Evolutionary conservation across 305 asterid genomes (phyloP), one percentile per base, ranked within the genome.

Genomic region (Fraxinus sp.): DNA sequence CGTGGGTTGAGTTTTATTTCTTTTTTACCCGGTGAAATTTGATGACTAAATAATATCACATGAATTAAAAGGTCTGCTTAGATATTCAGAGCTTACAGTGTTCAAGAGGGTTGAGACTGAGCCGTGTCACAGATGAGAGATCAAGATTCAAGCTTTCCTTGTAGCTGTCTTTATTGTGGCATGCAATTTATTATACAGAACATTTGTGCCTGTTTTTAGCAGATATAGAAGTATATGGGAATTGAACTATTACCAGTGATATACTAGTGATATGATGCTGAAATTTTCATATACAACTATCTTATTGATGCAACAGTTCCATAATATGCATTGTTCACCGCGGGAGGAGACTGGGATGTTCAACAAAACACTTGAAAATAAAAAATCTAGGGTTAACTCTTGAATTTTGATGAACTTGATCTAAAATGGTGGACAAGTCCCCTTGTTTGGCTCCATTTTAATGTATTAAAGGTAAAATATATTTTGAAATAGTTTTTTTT

Each of bases 81-180:
- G 49, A 83, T 70, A 80, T 52, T 68, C 71, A 26, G n/a, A n/a
- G 37, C 24, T 24, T 13, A 35, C 18, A 20, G 16, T 36, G 41
- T 77, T 78, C 59, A 72, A 66, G 74, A 72, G 35, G 72, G 41
- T 70, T 77, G n/a, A 70, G 39, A 24, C 3, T 72, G 20, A 37
- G 64, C 76, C 7, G 1, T 11, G 33, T 35, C 70, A 46, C 18
- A 7, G 14, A 13, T n/a, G 49, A 78, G 36, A 37, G 76, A 71
- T 71, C 76, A 71, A 71, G 76, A 22, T 57, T 26, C 79, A 9
- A 24, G 37, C 35, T 68, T 20, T 57, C 62, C 68, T 57, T 28
- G 32, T 20, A 18, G 4, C n/a, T 71, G 16, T 66, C 49, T 79
- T 73, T 57, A 18, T 73, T 62, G 10, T 22, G 14, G 59, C 30